Evolutionary conservation across 176 grass and related monocot species (phyloP), one percentile per base, ranked within the genome.

Genomic region (Carex littledalei): DNA sequence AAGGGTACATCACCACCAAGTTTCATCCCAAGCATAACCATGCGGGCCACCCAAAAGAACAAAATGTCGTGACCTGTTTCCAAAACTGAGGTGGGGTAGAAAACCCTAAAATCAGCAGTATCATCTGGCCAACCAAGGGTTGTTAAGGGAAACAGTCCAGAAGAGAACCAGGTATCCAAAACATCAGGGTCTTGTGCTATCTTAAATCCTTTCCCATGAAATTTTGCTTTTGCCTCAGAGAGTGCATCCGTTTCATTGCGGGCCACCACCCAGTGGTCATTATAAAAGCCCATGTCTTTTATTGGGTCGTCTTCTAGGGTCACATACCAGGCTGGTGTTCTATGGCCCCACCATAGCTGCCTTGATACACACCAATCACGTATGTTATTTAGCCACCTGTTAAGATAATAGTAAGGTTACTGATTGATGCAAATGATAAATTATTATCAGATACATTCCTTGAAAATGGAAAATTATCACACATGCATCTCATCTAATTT

Each of bases 331-430:
- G 92, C 92, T 29, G 94, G 94, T 18, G 92, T 89, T 3, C 87
- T 90, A 78, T 97, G 94, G 26, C 94, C 94, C 94, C 94, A 97
- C 94, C 94, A 97, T 57, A 97, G 89, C 75, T 97, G 92, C 62
- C 94, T 91, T 63, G 94, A 97, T 58, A 97, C 72, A 62, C 94
- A 97, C 94, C 94, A 97, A 83, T 97, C 94, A 58, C 87, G 94
- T 86, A 97, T 97, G 79, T 94, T 92, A 68, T 92, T 90, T 54
- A 97, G 87, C 94, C 94, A 97, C 90, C 94, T 97, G 82, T 17
- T 37, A 60, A 55, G 83, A 86, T 4, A 82, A 75, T 70, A 71
- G 3, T 54, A 63, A 41, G 79, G 81, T 85, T 67, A 31, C 20
- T 15, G 20, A 53, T 31, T 76, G 43, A 54, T 52, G 12, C 13